Percentiles rank a stretch among this genome's conserved stretches.
phyloP scores from a whole-genome alignment of 257 asterid species.

The Fraxinus quadrangulata region DNA sequence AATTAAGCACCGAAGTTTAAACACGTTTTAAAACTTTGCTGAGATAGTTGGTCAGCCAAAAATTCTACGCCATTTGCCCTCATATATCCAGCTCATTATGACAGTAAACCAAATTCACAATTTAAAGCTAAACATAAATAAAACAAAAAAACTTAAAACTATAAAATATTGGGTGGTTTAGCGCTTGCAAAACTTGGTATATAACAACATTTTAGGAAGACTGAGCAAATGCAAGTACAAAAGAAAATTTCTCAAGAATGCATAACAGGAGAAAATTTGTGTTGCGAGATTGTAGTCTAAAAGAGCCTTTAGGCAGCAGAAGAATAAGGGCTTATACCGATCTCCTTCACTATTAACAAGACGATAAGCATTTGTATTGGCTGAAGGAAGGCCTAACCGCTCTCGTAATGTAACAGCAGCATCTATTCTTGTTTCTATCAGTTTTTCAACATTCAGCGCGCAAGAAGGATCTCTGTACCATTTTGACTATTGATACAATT shows the following conservation, averaged over 20 bases:
- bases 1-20: background rate
- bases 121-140: background rate
- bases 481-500: slow-evolving; percentile 15
- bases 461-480: slow-evolving; percentile 72
- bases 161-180: background rate
- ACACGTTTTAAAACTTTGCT: background rate
- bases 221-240: background rate
- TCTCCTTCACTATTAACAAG: slow-evolving; percentile 98
- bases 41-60: background rate
- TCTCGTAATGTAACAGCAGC: slow-evolving; percentile 73
- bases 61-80: background rate
- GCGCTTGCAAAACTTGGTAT: background rate
- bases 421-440: slow-evolving; percentile 64
- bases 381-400: slow-evolving; percentile 76
- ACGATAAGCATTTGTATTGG: slow-evolving; percentile 77
- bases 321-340: slow-evolving; percentile 46
- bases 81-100: background rate
- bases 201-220: background rate
- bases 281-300: background rate
- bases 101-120: background rate
- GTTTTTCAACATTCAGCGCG: slow-evolving; percentile 60
- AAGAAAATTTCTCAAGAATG: background rate
- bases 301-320: background rate
- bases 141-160: too few relatives aligned
- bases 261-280: background rate